These are phyloP conservation scores for Skeletonema marinoi DNA, from an alignment of 108 stramenopile genomes.

Conservation along the genomic window DNA sequence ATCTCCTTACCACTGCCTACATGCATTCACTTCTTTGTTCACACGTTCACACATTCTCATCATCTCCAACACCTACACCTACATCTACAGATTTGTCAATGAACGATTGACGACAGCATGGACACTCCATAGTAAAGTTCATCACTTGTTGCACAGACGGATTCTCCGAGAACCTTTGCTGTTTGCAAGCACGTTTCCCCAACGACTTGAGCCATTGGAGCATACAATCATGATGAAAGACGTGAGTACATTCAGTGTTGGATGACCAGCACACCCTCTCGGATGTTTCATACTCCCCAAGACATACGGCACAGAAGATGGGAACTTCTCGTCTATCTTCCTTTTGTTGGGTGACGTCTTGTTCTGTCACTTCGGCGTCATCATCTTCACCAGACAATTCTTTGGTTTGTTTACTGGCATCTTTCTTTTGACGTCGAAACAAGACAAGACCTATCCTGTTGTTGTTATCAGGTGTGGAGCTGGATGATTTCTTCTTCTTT, in stretches of 20 bases:
- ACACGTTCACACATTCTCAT: background rate
- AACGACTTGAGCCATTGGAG: slow-evolving; percentile 23
- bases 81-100: background rate
- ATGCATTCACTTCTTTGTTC: too few species aligned
- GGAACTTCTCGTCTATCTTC: slow-evolving; percentile 13
- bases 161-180: slow-evolving; percentile 11
- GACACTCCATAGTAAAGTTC: slow-evolving; percentile 30
- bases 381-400: background rate
- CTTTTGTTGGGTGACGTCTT: background rate
- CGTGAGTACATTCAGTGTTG: slow-evolving; percentile 39
- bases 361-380: background rate
- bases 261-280: slow-evolving; percentile 31
- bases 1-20: too few species aligned
- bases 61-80: background rate
- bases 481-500: background rate
- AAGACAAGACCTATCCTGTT: background rate
- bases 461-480: background rate
- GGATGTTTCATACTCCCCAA: slow-evolving; percentile 21
- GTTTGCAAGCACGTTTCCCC: background rate
- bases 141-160: slow-evolving; percentile 9
- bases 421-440: background rate
- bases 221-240: slow-evolving; percentile 50
- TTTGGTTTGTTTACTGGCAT: background rate
- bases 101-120: slow-evolving; percentile 45
- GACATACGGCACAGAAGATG: slow-evolving; percentile 43